A percentile compares a stretch with the other conserved stretches of the same genome.
Conservation (phyloP, 768 basidiomycete species). For the Amanita jacksonii region DNA sequence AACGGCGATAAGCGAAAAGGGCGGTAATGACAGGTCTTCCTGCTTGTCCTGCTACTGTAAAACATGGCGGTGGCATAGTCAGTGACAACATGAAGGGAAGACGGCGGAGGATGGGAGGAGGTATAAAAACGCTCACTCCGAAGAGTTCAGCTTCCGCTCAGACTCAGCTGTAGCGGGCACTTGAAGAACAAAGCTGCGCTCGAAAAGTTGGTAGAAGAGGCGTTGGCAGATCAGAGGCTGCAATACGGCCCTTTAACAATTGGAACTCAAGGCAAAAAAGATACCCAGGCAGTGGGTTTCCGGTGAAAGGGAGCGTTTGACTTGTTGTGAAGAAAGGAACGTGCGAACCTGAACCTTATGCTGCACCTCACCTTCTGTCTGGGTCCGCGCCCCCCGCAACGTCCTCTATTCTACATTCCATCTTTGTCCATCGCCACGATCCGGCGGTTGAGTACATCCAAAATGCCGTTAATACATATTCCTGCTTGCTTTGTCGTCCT, state of each 20-base stretch:
- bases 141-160: too few relatives aligned
- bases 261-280: not conserved
- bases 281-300: conserved; percentile 5
- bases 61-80: conserved; percentile 8
- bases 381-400: conserved; percentile 6
- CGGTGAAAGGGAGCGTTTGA: conserved; percentile 6
- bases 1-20: not conserved
- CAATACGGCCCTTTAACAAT: not conserved
- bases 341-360: conserved; percentile 16
- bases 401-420: not conserved
- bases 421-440: conserved; percentile 1
- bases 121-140: conserved; percentile 35
- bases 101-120: conserved; percentile 12
- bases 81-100: conserved; percentile 6
- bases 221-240: not conserved
- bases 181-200: conserved; percentile 9
- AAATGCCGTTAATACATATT: not conserved
- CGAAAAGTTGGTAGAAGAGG: conserved; percentile 3
- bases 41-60: not conserved
- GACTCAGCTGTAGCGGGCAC: conserved; percentile 21
- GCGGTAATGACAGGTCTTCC: not conserved
- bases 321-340: conserved; percentile 11
- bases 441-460: not conserved
- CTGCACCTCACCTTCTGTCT: conserved; percentile 6
- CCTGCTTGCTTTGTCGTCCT: too few relatives aligned